Percentiles rank a stretch among this genome's conserved stretches.
These are phyloP conservation scores for Brasilioporus rufonigricans DNA, from an alignment of 768 basidiomycete species.

Conservation along the genomic window DNA sequence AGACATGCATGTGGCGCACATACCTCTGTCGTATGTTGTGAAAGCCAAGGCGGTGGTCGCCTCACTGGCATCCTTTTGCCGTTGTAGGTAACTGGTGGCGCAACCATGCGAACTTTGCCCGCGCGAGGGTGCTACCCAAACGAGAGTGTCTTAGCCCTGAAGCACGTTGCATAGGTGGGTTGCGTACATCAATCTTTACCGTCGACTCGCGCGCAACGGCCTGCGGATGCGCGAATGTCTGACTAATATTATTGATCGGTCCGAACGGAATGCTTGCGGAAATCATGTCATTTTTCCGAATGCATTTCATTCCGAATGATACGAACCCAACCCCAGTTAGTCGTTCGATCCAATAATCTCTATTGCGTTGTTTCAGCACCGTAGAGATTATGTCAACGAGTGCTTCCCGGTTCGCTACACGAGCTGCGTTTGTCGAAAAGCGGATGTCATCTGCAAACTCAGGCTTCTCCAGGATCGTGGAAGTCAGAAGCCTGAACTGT, in stretches of 20 bases:
- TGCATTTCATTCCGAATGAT: conserved; percentile 1
- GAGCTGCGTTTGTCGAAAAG: conserved; percentile 70
- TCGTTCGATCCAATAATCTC: conserved; percentile 71
- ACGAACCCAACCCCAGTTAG: conserved; percentile 78
- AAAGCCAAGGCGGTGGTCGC: conserved; percentile 83
- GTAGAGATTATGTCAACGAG: conserved; percentile 68
- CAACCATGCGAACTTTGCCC: conserved; percentile 75
- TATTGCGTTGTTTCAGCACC: conserved; percentile 51
- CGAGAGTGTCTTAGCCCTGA: conserved; percentile 11
- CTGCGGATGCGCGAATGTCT: conserved; percentile 89
- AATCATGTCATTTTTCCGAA: conserved; percentile 13
- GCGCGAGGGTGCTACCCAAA: conserved; percentile 63
- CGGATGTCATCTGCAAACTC: conserved; percentile 57
- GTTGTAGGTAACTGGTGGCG: conserved; percentile 80
- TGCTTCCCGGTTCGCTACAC: conserved; percentile 73
- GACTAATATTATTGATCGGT: conserved; percentile 88
- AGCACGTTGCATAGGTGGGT: conserved; percentile 31
- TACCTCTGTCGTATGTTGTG: conserved; percentile 81
- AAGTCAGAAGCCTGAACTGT: conserved; percentile 70
- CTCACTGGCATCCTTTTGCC: conserved; percentile 72
- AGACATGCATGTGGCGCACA: conserved; percentile 10
- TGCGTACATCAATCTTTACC: conserved; percentile 72
- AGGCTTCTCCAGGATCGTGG: conserved; percentile 59
- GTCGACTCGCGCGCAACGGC: conserved; percentile 73
- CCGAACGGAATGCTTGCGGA: conserved; percentile 69